These are phyloP conservation scores for Phytophthora agathidicida DNA, from an alignment of 352 stramenopile species.

Conservation along the genomic window DNA sequence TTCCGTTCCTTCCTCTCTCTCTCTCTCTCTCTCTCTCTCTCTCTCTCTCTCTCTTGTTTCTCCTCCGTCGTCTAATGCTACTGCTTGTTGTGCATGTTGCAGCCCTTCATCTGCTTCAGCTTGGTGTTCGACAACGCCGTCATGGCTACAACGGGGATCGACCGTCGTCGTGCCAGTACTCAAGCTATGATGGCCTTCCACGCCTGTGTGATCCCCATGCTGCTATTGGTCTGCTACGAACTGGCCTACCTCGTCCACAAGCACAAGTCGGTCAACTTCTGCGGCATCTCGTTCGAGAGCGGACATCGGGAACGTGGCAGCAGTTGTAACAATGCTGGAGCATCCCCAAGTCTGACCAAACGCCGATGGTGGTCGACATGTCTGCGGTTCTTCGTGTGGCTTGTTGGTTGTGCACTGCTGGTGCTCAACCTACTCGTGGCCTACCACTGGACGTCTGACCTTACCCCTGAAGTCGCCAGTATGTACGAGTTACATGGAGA, in stretches of 20 bases:
- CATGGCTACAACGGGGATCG: conserved; percentile 78
- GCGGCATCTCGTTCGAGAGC: conserved; percentile 88
- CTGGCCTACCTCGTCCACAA: conserved; percentile 92
- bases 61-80: too few species aligned
- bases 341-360: conserved; percentile 27
- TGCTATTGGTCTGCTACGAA: conserved; percentile 90
- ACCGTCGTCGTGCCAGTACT: conserved; percentile 56
- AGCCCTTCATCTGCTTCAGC: conserved; percentile 85
- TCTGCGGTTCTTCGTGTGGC: conserved; percentile 74
- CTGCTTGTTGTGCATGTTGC: background rate
- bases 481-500: conserved; percentile 81
- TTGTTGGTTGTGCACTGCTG: conserved; percentile 60
- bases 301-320: conserved; percentile 54
- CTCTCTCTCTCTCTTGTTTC: too few species aligned
- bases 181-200: conserved; percentile 85
- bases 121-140: conserved; percentile 83
- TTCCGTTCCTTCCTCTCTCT: too few species aligned
- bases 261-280: conserved; percentile 91
- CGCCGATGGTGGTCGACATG: conserved; percentile 50
- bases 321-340: conserved; percentile 23
- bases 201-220: conserved; percentile 82
- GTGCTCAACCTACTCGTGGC: conserved; percentile 76
- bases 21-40: too few species aligned
- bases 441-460: conserved; percentile 60
- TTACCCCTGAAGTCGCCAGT: conserved; percentile 57